phyloP scores from a whole-genome alignment of 495 filamentous ascomycete genomes.

The Hypoxylon crocopeplum region DNA sequence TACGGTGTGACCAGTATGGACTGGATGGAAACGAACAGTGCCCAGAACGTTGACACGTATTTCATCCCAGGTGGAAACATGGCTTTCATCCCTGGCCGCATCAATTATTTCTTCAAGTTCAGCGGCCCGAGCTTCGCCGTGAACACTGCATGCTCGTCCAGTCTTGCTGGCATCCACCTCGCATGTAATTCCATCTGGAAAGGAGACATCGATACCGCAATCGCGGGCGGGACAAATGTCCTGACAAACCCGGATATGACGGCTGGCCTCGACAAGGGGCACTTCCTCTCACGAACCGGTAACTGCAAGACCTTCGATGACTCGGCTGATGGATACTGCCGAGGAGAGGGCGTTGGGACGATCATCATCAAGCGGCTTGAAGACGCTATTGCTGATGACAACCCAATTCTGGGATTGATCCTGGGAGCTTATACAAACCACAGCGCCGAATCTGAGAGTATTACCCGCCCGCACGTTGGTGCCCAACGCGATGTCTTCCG shows the following conservation, averaged over 20 bases:
- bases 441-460: conserved; percentile 49
- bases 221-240: conserved; percentile 68
- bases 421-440: conserved; percentile 55
- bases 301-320: conserved; percentile 37
- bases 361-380: conserved; percentile 58
- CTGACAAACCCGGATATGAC: conserved; percentile 75
- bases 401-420: conserved; percentile 61
- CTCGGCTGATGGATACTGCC: conserved; percentile 64
- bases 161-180: conserved; percentile 48
- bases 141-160: conserved; percentile 57
- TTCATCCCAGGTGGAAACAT: conserved; percentile 79
- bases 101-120: conserved; percentile 48
- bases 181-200: conserved; percentile 66
- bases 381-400: conserved; percentile 49
- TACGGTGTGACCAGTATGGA: conserved; percentile 69
- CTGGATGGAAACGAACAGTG: conserved; percentile 75
- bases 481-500: conserved; percentile 55
- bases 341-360: conserved; percentile 61
- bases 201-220: conserved; percentile 69
- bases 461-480: conserved; percentile 52
- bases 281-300: conserved; percentile 49
- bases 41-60: conserved; percentile 80
- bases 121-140: conserved; percentile 46
- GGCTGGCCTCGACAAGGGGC: conserved; percentile 54
- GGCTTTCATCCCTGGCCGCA: conserved; percentile 63